These are phyloP conservation scores for Mycena capillaripes DNA, from an alignment of 768 basidiomycete species.

Conservation along the genomic window DNA sequence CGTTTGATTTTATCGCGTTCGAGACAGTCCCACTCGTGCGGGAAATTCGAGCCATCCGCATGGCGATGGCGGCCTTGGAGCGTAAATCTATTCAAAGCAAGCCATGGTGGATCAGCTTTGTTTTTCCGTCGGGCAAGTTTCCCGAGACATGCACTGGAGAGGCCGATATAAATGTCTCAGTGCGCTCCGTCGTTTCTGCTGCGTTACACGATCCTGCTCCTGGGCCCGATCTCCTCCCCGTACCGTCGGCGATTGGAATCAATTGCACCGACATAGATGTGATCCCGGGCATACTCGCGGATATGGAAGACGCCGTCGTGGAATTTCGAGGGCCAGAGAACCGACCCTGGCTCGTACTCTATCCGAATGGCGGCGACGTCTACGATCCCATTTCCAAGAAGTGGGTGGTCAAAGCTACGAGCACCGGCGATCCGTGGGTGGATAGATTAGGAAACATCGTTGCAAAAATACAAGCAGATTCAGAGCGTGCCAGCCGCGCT, in stretches of 20 bases:
- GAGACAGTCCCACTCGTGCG: conserved; percentile 81
- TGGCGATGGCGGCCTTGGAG: conserved; percentile 63
- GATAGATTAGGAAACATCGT: conserved; percentile 16
- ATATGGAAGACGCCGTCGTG: conserved; percentile 48
- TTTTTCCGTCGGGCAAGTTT: conserved; percentile 67
- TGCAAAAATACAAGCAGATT: not conserved
- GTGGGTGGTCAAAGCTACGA: conserved; percentile 52
- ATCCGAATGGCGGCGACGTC: conserved; percentile 77
- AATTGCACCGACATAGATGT: conserved; percentile 75
- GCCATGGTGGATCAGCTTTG: conserved; percentile 83
- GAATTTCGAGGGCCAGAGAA: conserved; percentile 25
- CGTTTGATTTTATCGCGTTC: conserved; percentile 77
- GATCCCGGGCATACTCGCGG: conserved; percentile 54
- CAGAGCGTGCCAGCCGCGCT: conserved; percentile 1
- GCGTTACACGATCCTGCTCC: conserved; percentile 48
- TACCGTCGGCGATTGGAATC: conserved; percentile 74
- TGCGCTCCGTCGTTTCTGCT: conserved; percentile 59
- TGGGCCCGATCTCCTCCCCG: conserved; percentile 33
- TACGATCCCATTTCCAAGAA: conserved; percentile 63
- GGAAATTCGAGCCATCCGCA: conserved; percentile 76
- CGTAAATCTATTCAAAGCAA: conserved; percentile 52
- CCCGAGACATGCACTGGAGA: conserved; percentile 59
- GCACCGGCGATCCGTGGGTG: conserved; percentile 8
- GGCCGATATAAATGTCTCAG: conserved; percentile 38
- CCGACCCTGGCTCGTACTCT: conserved; percentile 72